Evolutionary conservation across 1,139 yeast genomes (phyloP), one percentile per base, ranked within the genome.

Genomic region (Zhuliangozyma blackwelliae): DNA sequence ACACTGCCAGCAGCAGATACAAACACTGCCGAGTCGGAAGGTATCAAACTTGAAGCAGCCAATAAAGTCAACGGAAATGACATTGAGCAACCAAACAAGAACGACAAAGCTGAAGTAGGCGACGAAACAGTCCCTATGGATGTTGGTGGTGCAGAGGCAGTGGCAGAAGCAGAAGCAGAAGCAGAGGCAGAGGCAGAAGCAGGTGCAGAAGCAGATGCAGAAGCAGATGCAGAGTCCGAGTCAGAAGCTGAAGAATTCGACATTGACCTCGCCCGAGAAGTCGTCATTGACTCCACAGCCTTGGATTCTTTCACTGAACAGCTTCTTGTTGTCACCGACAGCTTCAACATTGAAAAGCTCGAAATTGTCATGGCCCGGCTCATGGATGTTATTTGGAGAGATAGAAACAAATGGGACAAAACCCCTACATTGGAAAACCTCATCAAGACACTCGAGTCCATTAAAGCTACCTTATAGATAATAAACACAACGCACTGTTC

Each of bases 331-430:
- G 45, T 55, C 20, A 77, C 95, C 0, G 66, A 62, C 10, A 68
- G 66, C 16, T 70, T 68, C 44, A 75, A 79, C 3, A 69, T 92
- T n/a, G 95, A 86, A 40, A 67, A 72, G 41, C 65, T 92, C 28
- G 97, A 92, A 59, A 76, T 76, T 34, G 59, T 82, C 10, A 82
- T 83, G 66, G 81, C 97, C 5, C 68, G 72, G 33, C 57, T 89
- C 34, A 78, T 86, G 66, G 92, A 85, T 36, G 67, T 81, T 10
- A 71, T 86, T 3, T 92, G 97, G 96, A 61, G 66, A 9, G 76
- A 77, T 45, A 70, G 95, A 37, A 60, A 68, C 35, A 57, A 62
- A 6, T 82, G 95, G 87, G 78, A 89, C 52, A 81, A 89, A 48
- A 62, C 72, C 1, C 40, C 39, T 2, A 68, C 75, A 2, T 48